Evolutionary conservation across 352 stramenopile species (phyloP).

Genomic region (Peronospora farinosa): DNA sequence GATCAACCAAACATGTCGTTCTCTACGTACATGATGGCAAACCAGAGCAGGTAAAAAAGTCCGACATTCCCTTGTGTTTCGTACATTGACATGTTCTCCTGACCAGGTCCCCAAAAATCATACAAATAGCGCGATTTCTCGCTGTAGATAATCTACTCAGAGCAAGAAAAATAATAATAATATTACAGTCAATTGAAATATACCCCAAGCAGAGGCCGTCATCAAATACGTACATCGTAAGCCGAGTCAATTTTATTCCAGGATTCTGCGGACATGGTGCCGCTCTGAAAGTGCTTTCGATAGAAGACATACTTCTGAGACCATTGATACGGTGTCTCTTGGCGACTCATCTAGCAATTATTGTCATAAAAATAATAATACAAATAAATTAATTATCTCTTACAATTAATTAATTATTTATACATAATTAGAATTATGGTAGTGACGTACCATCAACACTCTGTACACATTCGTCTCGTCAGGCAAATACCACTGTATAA

Average conservation of each 20-base stretch:
- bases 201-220: neutral
- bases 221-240: conserved; percentile 56
- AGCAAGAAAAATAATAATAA: neutral
- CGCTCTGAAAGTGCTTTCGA: conserved; percentile 39
- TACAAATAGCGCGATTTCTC: conserved; percentile 45
- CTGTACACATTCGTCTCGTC: conserved; percentile 34
- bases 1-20: neutral
- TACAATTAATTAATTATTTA: neutral
- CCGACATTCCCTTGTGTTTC: conserved; percentile 55
- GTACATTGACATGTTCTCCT: conserved; percentile 34
- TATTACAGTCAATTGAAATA: conserved; percentile 1
- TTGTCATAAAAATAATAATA: neutral
- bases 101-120: conserved; percentile 56
- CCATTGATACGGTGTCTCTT: conserved; percentile 45
- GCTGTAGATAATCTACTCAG: conserved; percentile 51
- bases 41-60: conserved; percentile 66
- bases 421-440: neutral
- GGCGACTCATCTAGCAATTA: conserved; percentile 42
- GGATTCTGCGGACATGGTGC: conserved; percentile 43
- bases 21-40: conserved; percentile 47
- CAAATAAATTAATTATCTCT: conserved; percentile 1
- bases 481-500: conserved; percentile 23
- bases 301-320: conserved; percentile 58
- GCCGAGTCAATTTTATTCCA: conserved; percentile 50
- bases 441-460: conserved; percentile 13